Evolutionary conservation across 2,329 filamentous ascomycete genomes (phyloP), one percentile per base, ranked within the genome.

Genomic region (Penicillium sp.): DNA sequence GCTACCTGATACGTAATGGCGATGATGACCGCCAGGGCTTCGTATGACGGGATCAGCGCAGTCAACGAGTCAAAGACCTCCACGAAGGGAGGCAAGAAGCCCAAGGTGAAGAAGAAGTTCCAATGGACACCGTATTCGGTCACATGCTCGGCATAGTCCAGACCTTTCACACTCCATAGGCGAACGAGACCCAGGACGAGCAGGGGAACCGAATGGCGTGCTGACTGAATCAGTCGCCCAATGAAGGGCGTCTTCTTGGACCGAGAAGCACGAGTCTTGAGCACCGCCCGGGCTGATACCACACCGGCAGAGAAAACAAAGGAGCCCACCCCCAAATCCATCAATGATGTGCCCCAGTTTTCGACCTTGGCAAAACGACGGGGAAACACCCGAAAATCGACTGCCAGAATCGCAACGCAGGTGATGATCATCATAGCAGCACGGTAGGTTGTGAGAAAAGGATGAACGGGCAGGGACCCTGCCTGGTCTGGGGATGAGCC

Each of bases 21-120:
- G 25, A 95, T 73, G 1, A 85, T 63, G 47, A 95, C 72, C 0
- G 88, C 83, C 27, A 96, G 77, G 1, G 80, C 74, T 12, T 89
- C 85, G 62, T 89, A 91, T 1, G 87, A 91, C 3, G 87, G 86
- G 4, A 95, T 70, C 47, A 86, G 63, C 12, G 77, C 75, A 49
- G 91, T 80, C 0, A 84, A 73, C 1, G 85, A 80, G 65, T 94
- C 88, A 51, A 91, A 88, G 0, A 93, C 67, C 27, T 91, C 90
- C 45, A 95, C 83, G 61, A 95, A 95, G 0, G 90, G 90, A 0
- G 91, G 89, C 25, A 98, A 73, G 41, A 96, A 80, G 5, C 84
- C 90, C 8, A 98, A 76, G 0, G 93, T 98, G 71, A 97, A 97
- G 77, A 98, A 98, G 70, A 98, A 98, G 69, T 98, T 98, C 93